phyloP scores from a whole-genome alignment of 1,284 basidiomycete species.

The Vanrija humicola region DNA sequence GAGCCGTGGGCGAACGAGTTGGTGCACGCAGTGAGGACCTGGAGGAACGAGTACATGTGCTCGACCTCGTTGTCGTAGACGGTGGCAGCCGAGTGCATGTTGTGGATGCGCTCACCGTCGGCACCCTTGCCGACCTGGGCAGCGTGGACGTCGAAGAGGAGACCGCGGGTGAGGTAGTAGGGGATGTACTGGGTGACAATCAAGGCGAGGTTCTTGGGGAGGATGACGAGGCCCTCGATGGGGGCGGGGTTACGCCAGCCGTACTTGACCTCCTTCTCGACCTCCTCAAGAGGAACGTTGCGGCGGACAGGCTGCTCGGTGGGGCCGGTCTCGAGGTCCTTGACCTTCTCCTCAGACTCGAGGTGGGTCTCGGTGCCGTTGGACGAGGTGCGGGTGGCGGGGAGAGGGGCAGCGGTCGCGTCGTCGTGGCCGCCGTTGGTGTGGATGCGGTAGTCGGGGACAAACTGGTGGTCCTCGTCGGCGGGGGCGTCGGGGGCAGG shows the following conservation, averaged over 20 bases:
- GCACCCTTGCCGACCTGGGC: conserved; percentile 37
- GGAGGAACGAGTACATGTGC: conserved; percentile 54
- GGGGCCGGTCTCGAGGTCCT: conserved; percentile 2
- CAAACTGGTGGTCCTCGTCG: conserved; percentile 18
- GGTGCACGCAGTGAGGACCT: conserved; percentile 54
- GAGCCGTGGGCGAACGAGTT: conserved; percentile 54
- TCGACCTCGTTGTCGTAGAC: conserved; percentile 54
- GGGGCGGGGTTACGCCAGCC: conserved; percentile 1
- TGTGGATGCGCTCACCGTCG: conserved; percentile 40
- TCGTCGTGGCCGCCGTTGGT: conserved; percentile 2
- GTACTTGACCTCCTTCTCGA: conserved; percentile 22
- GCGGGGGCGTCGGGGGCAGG: conserved; percentile 32
- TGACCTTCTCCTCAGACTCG: neutral
- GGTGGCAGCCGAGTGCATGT: conserved; percentile 47
- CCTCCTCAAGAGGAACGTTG: conserved; percentile 22
- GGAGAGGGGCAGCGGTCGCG: neutral
- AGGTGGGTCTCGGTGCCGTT: conserved; percentile 7
- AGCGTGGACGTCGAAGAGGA: conserved; percentile 46
- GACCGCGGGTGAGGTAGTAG: conserved; percentile 33
- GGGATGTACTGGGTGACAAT: conserved; percentile 45
- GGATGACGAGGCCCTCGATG: conserved; percentile 36
- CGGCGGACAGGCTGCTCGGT: neutral
- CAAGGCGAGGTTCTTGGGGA: conserved; percentile 50
- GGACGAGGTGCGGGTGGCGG: neutral
- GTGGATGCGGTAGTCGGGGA: conserved; percentile 50